Conservation (phyloP, 371 early-diverging fungal species). For the Haplosporangium sp. region DNA sequence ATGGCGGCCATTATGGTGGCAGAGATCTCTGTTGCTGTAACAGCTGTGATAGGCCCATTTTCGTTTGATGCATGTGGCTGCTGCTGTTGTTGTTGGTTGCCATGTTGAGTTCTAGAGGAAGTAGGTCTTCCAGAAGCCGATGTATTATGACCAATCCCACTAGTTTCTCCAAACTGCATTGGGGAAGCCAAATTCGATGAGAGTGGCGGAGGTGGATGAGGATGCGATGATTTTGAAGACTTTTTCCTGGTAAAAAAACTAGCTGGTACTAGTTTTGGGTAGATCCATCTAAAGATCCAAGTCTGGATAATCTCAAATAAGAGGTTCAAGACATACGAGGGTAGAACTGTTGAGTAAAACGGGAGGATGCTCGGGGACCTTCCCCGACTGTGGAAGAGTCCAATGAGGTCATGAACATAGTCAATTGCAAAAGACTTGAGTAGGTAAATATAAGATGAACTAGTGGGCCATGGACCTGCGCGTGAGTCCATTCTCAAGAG, state of each 20-base stretch:
- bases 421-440: conserved; percentile 56
- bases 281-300: conserved; percentile 60
- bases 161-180: conserved; percentile 6
- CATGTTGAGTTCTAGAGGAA: conserved; percentile 6
- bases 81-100: conserved; percentile 32
- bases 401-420: conserved; percentile 60
- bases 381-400: conserved; percentile 53
- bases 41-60: conserved; percentile 23
- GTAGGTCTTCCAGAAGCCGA: neutral
- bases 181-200: conserved; percentile 16
- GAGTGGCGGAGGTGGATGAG: conserved; percentile 11
- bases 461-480: conserved; percentile 46
- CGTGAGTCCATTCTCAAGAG: conserved; percentile 65
- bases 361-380: conserved; percentile 41
- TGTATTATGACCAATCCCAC: neutral
- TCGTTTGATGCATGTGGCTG: neutral
- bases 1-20: conserved; percentile 55
- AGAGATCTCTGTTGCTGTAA: conserved; percentile 50
- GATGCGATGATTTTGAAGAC: conserved; percentile 21
- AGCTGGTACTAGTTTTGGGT: conserved; percentile 36
- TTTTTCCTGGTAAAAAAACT: conserved; percentile 31
- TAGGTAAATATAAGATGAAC: conserved; percentile 48
- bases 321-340: conserved; percentile 63
- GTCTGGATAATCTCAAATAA: conserved; percentile 64
- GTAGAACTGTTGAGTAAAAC: conserved; percentile 60